Conservation (phyloP, 2,329 filamentous ascomycete genomes). For the Diplodia intermedia region DNA sequence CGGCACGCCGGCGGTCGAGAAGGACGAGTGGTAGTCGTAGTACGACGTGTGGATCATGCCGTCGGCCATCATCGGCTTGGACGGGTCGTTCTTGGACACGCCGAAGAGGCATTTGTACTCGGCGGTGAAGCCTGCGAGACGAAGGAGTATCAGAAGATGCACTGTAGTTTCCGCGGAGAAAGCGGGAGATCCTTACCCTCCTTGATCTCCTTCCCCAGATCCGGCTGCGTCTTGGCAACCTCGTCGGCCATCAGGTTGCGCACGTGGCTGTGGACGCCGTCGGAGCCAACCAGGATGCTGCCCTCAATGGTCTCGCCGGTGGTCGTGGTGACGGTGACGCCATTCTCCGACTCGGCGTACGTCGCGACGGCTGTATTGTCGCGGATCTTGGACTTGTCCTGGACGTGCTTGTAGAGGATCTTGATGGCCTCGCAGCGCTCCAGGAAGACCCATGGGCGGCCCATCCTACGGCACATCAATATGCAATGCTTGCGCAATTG, state of each 20-base stretch:
- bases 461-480: not conserved
- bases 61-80: slow-evolving; percentile 19
- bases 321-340: slow-evolving; percentile 35
- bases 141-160: too few relatives aligned
- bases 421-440: slow-evolving; percentile 21
- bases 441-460: slow-evolving; percentile 22
- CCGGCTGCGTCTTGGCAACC: slow-evolving; percentile 19
- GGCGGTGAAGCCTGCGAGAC: slow-evolving; percentile 5
- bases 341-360: slow-evolving; percentile 11
- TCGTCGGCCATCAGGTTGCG: slow-evolving; percentile 25
- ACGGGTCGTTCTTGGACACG: slow-evolving; percentile 7
- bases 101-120: slow-evolving; percentile 28
- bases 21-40: slow-evolving; percentile 33
- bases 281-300: slow-evolving; percentile 28
- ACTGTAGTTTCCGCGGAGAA: too few relatives aligned
- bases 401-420: slow-evolving; percentile 36
- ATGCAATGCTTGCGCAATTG: not conserved
- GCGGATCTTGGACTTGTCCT: slow-evolving; percentile 37
- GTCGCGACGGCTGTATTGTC: slow-evolving; percentile 20
- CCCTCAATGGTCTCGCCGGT: slow-evolving; percentile 35
- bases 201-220: slow-evolving; percentile 17
- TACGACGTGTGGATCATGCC: slow-evolving; percentile 35
- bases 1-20: slow-evolving; percentile 34
- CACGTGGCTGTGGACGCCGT: slow-evolving; percentile 32
- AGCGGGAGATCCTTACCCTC: not conserved